Base-by-base conservation (phyloP, 768 basidiomycete genomes). In the Trichaptum fuscoviolaceum region DNA sequence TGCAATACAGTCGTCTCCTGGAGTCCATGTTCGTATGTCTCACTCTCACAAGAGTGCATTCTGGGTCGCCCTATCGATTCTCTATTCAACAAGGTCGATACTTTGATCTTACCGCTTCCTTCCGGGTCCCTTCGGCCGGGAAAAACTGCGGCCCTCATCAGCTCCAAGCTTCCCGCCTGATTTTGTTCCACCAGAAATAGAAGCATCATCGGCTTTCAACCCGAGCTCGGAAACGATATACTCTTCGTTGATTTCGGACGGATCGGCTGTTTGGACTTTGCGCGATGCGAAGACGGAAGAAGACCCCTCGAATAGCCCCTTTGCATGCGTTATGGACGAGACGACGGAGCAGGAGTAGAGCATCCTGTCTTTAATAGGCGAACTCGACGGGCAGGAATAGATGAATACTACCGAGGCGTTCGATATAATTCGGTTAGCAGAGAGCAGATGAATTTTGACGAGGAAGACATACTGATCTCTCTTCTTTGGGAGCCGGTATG, bases 321-420 rank as follows among this genome's bases (percentile, higher is more conserved):
- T 87, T 35, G 84, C 87, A 8, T 83, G 77, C 63, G 82, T 80
- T 71, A 85, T 89, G 7, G 89, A 81, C 23, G 83, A 75, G 10
- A 81, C 71, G 12, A 85, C 85, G 9, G 87, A 88, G 1, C 90
- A 88, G 0, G 94, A 93, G 77, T 96, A 96, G 36, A 97, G 74
- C 92, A 99, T 95, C 58, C 95, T 85, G 68, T 88, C 81, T 72
- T 93, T 93, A 77, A 97, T 83, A 0, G 92, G 91, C 7, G 91
- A 93, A 17, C 77, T 72, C 2, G 88, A 83, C 0, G 96, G 96
- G 75, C 96, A 99, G 23, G 91, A 91, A 77, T 98, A 99, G 66
- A 97, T 91, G 77, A 95, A 95, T 63, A 92, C 91, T 94, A 8
- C 8, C 30, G 30, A 2, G 68, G 7, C n/a, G 34, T 26, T 57